phyloP scores from a whole-genome alignment of 2,329 filamentous ascomycete genomes.

The Trichoderma aggressivum region DNA sequence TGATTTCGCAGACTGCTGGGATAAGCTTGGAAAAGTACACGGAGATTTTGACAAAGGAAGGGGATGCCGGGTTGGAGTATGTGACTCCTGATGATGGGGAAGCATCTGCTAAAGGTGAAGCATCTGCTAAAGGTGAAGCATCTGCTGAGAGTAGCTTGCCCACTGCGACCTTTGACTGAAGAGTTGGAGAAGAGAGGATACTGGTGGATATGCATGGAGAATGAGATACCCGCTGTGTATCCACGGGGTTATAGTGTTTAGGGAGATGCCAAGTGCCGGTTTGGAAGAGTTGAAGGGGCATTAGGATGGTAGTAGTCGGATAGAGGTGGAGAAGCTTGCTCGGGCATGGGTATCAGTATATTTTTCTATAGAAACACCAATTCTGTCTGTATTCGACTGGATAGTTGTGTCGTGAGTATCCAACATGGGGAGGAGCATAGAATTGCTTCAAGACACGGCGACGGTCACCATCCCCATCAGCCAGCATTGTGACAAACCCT shows the following conservation, averaged over 20 bases:
- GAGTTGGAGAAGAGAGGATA: neutral
- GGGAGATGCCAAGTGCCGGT: neutral
- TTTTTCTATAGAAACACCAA: neutral
- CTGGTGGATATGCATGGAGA: neutral
- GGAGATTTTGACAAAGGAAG: neutral
- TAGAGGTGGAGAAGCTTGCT: neutral
- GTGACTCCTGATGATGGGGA: neutral
- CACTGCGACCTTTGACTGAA: no score
- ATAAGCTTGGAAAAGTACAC: neutral
- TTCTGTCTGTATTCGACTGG: neutral
- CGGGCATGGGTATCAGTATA: neutral
- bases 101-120: no score
- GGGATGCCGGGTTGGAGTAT: neutral
- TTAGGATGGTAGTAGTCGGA: neutral
- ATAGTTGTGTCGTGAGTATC: neutral
- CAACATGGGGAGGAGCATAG: neutral
- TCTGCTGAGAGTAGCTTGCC: neutral
- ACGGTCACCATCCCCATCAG: neutral
- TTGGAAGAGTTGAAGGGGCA: neutral
- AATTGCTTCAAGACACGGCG: neutral
- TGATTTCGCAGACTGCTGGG: neutral
- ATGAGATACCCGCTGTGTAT: neutral
- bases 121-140: no score
- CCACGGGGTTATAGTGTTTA: neutral
- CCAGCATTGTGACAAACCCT: neutral